A percentile compares a stretch with the other conserved stretches of the same genome.
These are phyloP conservation scores for Cercospora sojina DNA, from an alignment of 2,329 filamentous ascomycete species.

Conservation along the genomic window DNA sequence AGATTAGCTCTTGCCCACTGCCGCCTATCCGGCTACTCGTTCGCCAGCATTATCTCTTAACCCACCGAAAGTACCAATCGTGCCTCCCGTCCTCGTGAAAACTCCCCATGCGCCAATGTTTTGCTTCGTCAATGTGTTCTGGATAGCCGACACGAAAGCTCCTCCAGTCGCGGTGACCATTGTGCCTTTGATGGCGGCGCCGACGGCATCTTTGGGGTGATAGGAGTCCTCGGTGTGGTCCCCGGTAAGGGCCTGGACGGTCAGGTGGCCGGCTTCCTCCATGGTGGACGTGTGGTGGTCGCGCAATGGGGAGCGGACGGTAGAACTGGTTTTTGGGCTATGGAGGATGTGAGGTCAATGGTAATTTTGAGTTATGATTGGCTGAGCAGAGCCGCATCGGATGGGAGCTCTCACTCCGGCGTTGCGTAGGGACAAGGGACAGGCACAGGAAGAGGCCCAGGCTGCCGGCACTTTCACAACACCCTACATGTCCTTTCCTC, in stretches of 20 bases:
- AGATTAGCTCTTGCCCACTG: neutral
- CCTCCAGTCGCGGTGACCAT: slow-evolving; percentile 66
- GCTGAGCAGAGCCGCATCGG: slow-evolving; percentile 1
- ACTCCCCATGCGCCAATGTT: slow-evolving; percentile 80
- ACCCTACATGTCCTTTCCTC: slow-evolving; percentile 1
- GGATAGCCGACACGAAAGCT: slow-evolving; percentile 71
- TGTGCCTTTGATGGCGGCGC: slow-evolving; percentile 63
- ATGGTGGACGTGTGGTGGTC: slow-evolving; percentile 43
- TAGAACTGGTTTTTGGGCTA: neutral
- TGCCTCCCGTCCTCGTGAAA: slow-evolving; percentile 74
- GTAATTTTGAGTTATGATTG: neutral
- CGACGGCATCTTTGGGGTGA: slow-evolving; percentile 73
- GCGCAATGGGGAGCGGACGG: neutral
- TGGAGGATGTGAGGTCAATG: slow-evolving; percentile 6
- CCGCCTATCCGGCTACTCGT: neutral
- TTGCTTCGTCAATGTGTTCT: slow-evolving; percentile 80
- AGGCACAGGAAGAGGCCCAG: neutral
- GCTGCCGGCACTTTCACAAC: slow-evolving; percentile 1
- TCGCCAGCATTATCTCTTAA: neutral
- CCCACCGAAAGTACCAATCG: slow-evolving; percentile 67
- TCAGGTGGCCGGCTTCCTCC: slow-evolving; percentile 41
- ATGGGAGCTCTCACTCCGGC: neutral
- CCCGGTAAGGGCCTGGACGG: slow-evolving; percentile 42
- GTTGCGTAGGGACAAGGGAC: neutral
- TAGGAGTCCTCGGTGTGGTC: slow-evolving; percentile 45